Evolutionary conservation across 441 rosid species (phyloP), one percentile per base, ranked within the genome.

Genomic region (Pelargonium fulgidum): DNA sequence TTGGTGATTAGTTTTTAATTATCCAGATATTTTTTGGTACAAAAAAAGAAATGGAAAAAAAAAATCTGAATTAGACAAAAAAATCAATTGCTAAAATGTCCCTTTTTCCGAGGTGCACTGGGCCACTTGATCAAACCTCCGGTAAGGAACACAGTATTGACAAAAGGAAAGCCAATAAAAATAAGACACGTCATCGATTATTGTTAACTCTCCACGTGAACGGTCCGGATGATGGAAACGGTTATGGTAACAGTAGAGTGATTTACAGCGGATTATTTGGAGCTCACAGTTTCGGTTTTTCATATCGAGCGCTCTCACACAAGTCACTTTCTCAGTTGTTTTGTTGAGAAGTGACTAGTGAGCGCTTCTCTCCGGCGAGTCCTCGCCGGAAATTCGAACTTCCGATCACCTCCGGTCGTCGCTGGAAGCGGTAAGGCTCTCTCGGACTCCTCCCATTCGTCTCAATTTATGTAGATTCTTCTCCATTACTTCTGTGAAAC

Each of bases 301-400:
- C 17, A 56, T 17, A 29, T 17, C 24, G 8, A 7, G 62, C 8
- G 24, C 24, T 56, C 20, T 56, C 62, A 29, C 62, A 7, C 62
- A 16, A 17, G 61, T 54, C 61, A 54, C 19, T 54, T 54, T 54
- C 7, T 12, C 56, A 48, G 56, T 52, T 52, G 20, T 52, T 14
- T 52, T 14, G 19, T 7, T 14, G 59, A 52, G 17, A 52, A 16
- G 16, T 24, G 29, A 24, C 29, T 24, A 24, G 29, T 20, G 24
- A 54, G 22, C 16, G 61, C 20, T 17, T 56, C 62, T 56, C 62
- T 56, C 62, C 62, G 62, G 62, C 62, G 62, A 56, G 62, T 17
- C 62, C 17, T 17, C 3, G 24, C 62, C 24, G 62, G 17, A 7
- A 16, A 56, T 10, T 17, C 5, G 11, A 56, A 56, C 17, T 17